Percentiles rank a stretch among this genome's conserved stretches.
phyloP scores from a whole-genome alignment of 2,329 filamentous ascomycete genomes.

The Neonectria punicea region DNA sequence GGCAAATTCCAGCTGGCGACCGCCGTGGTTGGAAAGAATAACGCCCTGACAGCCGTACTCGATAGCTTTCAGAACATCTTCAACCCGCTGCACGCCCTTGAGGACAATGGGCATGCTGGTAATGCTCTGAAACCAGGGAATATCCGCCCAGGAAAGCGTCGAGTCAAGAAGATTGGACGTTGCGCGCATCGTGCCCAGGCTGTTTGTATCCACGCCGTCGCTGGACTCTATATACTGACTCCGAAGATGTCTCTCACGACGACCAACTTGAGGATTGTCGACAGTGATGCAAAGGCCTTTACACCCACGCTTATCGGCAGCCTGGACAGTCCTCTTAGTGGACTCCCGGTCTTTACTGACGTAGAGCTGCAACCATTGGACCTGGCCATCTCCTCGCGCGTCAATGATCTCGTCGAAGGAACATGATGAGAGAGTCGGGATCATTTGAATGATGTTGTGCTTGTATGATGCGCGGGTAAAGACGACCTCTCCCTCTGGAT shows the following conservation, averaged over 20 bases:
- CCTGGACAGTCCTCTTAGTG: conserved; percentile 88
- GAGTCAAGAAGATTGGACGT: conserved; percentile 98
- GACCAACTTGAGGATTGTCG: conserved; percentile 93
- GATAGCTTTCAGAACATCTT: conserved; percentile 88
- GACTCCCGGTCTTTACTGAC: conserved; percentile 96
- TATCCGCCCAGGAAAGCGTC: conserved; percentile 88
- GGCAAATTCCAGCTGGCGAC: conserved; percentile 91
- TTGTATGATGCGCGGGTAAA: conserved; percentile 85
- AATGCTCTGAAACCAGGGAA: conserved; percentile 90
- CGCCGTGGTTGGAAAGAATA: conserved; percentile 95
- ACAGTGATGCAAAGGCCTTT: conserved; percentile 98
- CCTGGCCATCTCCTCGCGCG: conserved; percentile 79
- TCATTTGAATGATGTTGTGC: conserved; percentile 97
- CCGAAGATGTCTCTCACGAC: conserved; percentile 98
- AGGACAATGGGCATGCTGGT: conserved; percentile 96
- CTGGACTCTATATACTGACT: conserved; percentile 88
- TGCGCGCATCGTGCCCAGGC: conserved; percentile 93
- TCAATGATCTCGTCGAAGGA: conserved; percentile 98
- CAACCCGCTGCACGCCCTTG: conserved; percentile 95
- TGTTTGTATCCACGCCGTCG: conserved; percentile 79
- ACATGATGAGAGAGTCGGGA: conserved; percentile 94
- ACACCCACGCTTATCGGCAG: conserved; percentile 91
- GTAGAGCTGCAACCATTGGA: conserved; percentile 97
- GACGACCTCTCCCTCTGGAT: conserved; percentile 93
- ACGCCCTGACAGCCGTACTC: conserved; percentile 87